These are phyloP conservation scores for Leptosphaerulina australis DNA, from an alignment of 2,329 filamentous ascomycete genomes.

Conservation along the genomic window DNA sequence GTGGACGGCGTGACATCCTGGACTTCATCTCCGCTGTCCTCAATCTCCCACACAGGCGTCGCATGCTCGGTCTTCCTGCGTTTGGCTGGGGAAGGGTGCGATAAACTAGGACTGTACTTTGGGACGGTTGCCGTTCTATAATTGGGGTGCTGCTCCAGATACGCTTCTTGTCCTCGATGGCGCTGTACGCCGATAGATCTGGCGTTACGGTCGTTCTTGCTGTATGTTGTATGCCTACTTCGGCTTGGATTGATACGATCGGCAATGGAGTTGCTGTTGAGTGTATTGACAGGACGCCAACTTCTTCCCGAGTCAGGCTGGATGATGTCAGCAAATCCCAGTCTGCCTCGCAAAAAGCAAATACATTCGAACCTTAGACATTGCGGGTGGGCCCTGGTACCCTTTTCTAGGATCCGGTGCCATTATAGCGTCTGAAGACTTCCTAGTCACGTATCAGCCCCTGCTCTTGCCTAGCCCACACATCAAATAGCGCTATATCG, in stretches of 20 bases:
- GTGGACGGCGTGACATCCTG: neutral
- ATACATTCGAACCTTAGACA: constrained; percentile 15
- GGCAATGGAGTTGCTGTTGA: neutral
- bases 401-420: constrained; percentile 20
- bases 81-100: constrained; percentile 17
- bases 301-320: constrained; percentile 25
- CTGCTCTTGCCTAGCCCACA: constrained; percentile 5
- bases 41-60: constrained; percentile 4
- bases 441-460: constrained; percentile 15
- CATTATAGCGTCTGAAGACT: constrained; percentile 25
- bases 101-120: neutral
- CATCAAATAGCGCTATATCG: neutral
- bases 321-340: constrained; percentile 2
- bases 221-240: constrained; percentile 22
- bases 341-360: neutral
- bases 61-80: constrained; percentile 26
- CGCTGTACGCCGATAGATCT: constrained; percentile 11
- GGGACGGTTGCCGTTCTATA: neutral
- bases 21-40: constrained; percentile 24
- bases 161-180: constrained; percentile 18
- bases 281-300: constrained; percentile 22
- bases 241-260: constrained; percentile 3
- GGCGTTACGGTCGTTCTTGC: constrained; percentile 10
- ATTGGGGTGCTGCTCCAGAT: neutral
- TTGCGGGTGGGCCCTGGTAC: constrained; percentile 7